Evolutionary conservation across 768 basidiomycete species (phyloP), one percentile per base, ranked within the genome.

Genomic region (Pisolithus marmoratus): DNA sequence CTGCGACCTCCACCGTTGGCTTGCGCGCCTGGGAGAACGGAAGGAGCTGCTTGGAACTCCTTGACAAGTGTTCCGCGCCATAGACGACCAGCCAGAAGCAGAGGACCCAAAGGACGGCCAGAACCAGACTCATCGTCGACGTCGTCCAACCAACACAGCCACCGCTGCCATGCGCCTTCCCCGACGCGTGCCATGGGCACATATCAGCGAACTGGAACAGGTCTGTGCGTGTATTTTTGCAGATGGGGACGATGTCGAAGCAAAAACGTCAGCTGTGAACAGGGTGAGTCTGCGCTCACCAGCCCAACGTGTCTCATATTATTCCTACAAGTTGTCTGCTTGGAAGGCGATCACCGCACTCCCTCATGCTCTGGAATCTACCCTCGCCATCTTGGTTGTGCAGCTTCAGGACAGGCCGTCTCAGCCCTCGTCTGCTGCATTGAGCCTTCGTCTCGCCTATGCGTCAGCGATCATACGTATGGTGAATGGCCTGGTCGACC

Each of bases 401-500:
- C 74, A 80, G n/a, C 61, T 77, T 9, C 77, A 85, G 48, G 89
- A 93, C 52, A 63, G 60, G 22, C 57, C 63, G 8, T 58, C 29
- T 52, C 56, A 29, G 52, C 66, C 9, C 49, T 60, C 23, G 46
- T 65, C 2, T 17, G 72, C 76, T 1, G 59, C 67, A 36, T 74
- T 90, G 34, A 68, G 74, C 46, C 67, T 90, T 49, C 80, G 94
- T 19, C 86, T 94, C 60, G 80, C 79, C 54, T 93, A 91, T 66
- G 83, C 90, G 8, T 74, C 86, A 23, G 84, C 92, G 2, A 73
- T 96, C 53, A 86, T 94, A 53, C 76, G 95, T 29, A 81, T 98
- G 58, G 90, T 98, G 57, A 99, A 98, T 60, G 90, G 93, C 2
- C 77, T 98, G 36, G 95, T 97, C 7, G 96, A 99, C 62, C 93